These are phyloP conservation scores for Phytophthora sp. DNA, from an alignment of 352 stramenopile genomes.

Conservation along the genomic window DNA sequence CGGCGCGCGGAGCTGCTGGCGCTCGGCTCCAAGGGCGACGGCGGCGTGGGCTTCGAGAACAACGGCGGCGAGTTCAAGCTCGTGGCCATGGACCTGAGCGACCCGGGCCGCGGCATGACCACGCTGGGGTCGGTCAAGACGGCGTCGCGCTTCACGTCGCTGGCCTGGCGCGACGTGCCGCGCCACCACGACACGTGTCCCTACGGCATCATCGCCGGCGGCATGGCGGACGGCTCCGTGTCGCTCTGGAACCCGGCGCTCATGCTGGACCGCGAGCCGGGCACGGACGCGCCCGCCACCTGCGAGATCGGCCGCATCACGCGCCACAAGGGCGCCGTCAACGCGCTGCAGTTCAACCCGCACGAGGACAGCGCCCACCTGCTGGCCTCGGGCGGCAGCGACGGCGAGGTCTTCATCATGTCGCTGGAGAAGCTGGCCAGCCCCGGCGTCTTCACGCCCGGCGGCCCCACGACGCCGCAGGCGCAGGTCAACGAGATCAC, in stretches of 20 bases:
- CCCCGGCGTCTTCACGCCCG: constrained; percentile 91
- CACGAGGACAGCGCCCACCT: constrained; percentile 92
- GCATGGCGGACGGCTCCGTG: constrained; percentile 97
- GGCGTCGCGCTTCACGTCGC: constrained; percentile 91
- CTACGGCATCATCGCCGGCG: constrained; percentile 95
- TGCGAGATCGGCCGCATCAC: constrained; percentile 82
- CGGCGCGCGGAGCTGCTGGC: constrained; percentile 79
- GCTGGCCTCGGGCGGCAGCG: constrained; percentile 93
- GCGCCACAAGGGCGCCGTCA: constrained; percentile 91
- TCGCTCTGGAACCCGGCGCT: constrained; percentile 96
- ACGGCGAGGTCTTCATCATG: constrained; percentile 96
- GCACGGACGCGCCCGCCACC: constrained; percentile 33
- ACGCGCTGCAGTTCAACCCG: constrained; percentile 96
- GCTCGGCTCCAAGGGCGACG: constrained; percentile 94
- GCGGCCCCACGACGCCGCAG: constrained; percentile 62
- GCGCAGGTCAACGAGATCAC: constrained; percentile 88
- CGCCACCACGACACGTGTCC: constrained; percentile 77
- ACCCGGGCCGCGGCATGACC: constrained; percentile 69
- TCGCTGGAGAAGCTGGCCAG: constrained; percentile 91
- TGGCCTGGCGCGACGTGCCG: constrained; percentile 93
- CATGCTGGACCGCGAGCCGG: constrained; percentile 75
- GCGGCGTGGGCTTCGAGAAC: constrained; percentile 97
- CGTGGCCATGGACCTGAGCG: constrained; percentile 92
- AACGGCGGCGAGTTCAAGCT: constrained; percentile 97
- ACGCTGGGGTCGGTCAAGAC: constrained; percentile 91